Evolutionary conservation across 2,329 filamentous ascomycete species (phyloP), one percentile per base, ranked within the genome.

Genomic region (Lachnellula cervina): DNA sequence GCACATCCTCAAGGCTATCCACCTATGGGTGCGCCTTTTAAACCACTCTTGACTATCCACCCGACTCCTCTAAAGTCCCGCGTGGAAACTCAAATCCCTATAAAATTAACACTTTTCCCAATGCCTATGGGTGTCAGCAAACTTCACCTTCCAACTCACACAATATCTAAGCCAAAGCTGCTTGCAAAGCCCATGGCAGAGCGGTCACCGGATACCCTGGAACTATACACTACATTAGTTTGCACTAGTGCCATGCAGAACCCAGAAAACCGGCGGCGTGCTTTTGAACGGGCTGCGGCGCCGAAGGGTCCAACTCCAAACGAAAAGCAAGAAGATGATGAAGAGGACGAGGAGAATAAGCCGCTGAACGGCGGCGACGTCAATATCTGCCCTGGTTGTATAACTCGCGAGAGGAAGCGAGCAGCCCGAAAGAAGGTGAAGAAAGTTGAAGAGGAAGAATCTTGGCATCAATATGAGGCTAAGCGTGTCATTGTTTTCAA

Each of bases 21-120:
- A 25, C 61, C 58, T 9, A 60, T 64, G 55, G 58, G 58, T 11
- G 57, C 49, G 40, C 58, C 55, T 37, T 64, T 68, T 48, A 70
- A 73, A 37, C 74, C 76, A 21, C 64, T 72, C 50, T 70, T 89
- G 40, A 80, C 79, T 13, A 82, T 89, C 44, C 79, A 86, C 59
- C 83, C 84, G 5, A 88, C 83, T 3, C 87, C 87, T 5, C 70
- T 83, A 55, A 97, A 97, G 72, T 96, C 92, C 16, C 86, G 94
- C 21, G 94, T 97, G 17, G 94, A 99, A 75, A 97, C 94, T 0
- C 94, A 97, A 69, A 97, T 97, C 64, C 89, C 89, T 8, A 90
- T 97, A 63, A 87, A 87, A 66, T 80, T 97, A 72, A 88, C 86
- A 0, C 73, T 97, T 40, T 86, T 84, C 55, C 84, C 88, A 19